Evolutionary conservation across 2,329 filamentous ascomycete genomes (phyloP), one percentile per base, ranked within the genome.

Genomic region (Fusarium concolor): DNA sequence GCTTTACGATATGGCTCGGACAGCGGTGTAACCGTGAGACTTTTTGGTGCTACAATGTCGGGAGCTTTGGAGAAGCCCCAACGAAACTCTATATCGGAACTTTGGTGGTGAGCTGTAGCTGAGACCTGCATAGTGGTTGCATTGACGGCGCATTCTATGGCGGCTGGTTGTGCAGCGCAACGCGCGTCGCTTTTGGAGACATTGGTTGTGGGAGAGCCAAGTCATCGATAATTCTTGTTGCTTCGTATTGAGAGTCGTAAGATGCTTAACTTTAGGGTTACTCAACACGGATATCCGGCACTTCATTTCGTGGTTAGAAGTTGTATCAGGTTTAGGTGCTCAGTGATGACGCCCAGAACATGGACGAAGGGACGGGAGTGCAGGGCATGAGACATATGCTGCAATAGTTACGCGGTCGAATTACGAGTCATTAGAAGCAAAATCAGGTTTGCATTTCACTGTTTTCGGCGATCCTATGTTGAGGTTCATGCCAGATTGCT

Each of bases 191-290:
- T 6, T 12, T 28, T 17, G 4, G 7, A n/a, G 18, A 42, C 3
- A 17, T 31, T 37, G 35, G 35, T 12, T 3, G 6, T 28, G 17
- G 35, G 26, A 11, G 3, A 37, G 17, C 10, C 10, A 31, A 22
- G 10, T 18, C 15, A 17, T 5, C 6, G 20, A 29, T 4, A n/a
- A 17, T 22, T 3, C 12, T 43, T 24, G 1, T 15, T 29, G 15
- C 11, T n/a, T 54, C 22, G 45, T 41, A 33, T 52, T 10, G 11
- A 37, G 10, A 37, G 10, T 28, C 31, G n/a, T 29, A 29, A 37
- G 15, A 43, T 54, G 47, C 24, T 37, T 24, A n/a, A 24, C 5
- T 29, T 56, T 43, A 54, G 18, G 43, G 54, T 57, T 43, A n/a
- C 10, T 17, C 22, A 37, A 37, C 15, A 35, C 54, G 47, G 38